Evolutionary conservation across 768 basidiomycete genomes (phyloP), one percentile per base, ranked within the genome.

Genomic region (Pleurotus djamor): DNA sequence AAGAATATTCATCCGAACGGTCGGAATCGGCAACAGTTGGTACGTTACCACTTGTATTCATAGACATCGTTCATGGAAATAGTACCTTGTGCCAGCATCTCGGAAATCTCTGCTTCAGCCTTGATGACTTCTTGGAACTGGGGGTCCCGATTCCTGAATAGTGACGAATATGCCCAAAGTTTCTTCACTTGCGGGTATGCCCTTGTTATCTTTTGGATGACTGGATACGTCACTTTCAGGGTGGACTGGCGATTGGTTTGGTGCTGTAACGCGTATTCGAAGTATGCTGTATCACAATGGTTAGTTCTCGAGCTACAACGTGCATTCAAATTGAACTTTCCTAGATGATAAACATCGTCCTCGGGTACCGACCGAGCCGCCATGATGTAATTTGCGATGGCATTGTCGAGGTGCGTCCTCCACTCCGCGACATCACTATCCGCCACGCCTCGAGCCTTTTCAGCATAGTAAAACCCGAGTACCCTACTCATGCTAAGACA

Each of bases 251-350:
- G 47, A 17, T 60, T 64, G 67, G 68, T 74, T 44, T 67, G 64
- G 10, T 69, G 69, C 50, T 76, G 74, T 35, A 76, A 66, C 10
- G 72, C 66, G 35, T 72, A 62, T 58, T 69, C 69, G 41, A 76
- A 66, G 55, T 63, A 73, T 7, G 14, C 52, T 54, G 21, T 28
- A 28, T 28, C 21, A 28, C 21, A 28, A 1, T 28, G 21, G 21
- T 28, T 28, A 28, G 21, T 28, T 28, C 21, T 28, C 21, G 3
- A 28, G 21, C 21, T 28, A 28, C 3, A 28, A 28, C 21, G 21
- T 28, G 21, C 21, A 28, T 1, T 3, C 21, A 28, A 28, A 28
- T 28, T 28, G 21, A 28, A 28, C 45, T 47, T 17, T n/a, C 45
- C 13, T 12, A 47, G 13, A 17, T 47, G 45, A 17, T 47, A 47